Percentiles rank a stretch among this genome's conserved stretches.
Evolutionary conservation across 768 basidiomycete species (phyloP).

Genomic region (Calocybe cyanea): DNA sequence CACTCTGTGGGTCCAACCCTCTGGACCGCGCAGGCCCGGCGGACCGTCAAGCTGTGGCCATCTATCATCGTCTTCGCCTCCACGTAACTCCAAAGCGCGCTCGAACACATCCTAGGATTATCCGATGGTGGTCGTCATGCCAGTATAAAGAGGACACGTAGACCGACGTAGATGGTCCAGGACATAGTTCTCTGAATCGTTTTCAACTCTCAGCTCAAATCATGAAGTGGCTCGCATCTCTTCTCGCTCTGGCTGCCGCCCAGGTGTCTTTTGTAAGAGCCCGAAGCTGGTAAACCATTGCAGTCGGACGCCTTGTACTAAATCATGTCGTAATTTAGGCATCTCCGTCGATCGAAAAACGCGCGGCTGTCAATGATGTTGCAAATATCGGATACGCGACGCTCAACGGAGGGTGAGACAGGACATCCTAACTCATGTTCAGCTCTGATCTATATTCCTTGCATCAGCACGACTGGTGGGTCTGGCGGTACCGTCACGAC

Average conservation of each 20-base stretch:
- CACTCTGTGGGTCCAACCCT: not conserved
- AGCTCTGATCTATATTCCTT: not conserved
- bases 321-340: constrained; percentile 3
- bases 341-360: constrained; percentile 23
- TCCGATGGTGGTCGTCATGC: not conserved
- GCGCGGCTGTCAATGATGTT: constrained; percentile 33
- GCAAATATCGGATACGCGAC: constrained; percentile 38
- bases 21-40: constrained; percentile 11
- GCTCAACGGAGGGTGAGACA: constrained; percentile 31
- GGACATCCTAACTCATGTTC: not conserved
- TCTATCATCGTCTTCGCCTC: not conserved
- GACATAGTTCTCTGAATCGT: constrained; percentile 7
- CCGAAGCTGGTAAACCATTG: too few species aligned
- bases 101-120: not conserved
- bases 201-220: not conserved
- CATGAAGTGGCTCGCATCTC: constrained; percentile 22
- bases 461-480: constrained; percentile 38
- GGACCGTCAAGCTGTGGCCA: constrained; percentile 7
- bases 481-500: constrained; percentile 40
- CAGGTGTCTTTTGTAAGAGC: constrained; percentile 16
- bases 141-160: constrained; percentile 4
- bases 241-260: constrained; percentile 16
- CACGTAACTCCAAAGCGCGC: not conserved
- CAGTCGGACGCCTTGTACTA: not conserved
- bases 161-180: not conserved